Evolutionary conservation across 257 asterid species (phyloP), one percentile per base, ranked within the genome.

Genomic region (Cordia subcordata): DNA sequence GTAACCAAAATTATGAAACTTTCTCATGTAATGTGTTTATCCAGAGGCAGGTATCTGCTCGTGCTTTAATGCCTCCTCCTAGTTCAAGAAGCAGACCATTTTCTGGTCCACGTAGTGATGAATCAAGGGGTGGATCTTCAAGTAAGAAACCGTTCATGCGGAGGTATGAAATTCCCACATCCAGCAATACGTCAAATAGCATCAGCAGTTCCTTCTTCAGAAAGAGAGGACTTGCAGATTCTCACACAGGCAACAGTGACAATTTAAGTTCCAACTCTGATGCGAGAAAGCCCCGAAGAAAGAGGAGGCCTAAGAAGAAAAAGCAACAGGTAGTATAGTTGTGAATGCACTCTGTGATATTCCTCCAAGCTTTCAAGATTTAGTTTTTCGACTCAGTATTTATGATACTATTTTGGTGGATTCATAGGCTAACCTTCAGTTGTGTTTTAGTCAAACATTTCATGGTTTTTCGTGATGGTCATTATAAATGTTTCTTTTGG

Each of bases 241-340:
- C 88, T 18, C 77, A 82, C 51, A 83, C 86, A 38, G 90, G 93
- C 61, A 82, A 85, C 73, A 88, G 89, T 42, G 77, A 76, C 44
- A 77, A 64, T 57, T 39, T 70, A 37, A 74, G 75, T 63, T 63
- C 75, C 50, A 74, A 47, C 57, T 77, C 83, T 61, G 83, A 77
- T 73, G 83, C 80, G 20, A 75, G 95, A 63, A 93, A 89, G 69
- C 99, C 99, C 18, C 66, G 69, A 60, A 74, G 99, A 63, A 93
- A 93, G 78, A 81, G 97, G 77, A 81, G 99, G 73, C 95, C 95
- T 0, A 93, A 93, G 95, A 93, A 93, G 94, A 93, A 89, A 67
- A 93, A 77, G 81, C 85, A 87, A 67, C 79, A 83, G 79, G 73
- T 75, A 50, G 53, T 56, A 8, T 64, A 61, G 47, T 14, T 42